phyloP scores from a whole-genome alignment of 176 grass and related monocot species.

The Hsuehochloa calcarea region DNA sequence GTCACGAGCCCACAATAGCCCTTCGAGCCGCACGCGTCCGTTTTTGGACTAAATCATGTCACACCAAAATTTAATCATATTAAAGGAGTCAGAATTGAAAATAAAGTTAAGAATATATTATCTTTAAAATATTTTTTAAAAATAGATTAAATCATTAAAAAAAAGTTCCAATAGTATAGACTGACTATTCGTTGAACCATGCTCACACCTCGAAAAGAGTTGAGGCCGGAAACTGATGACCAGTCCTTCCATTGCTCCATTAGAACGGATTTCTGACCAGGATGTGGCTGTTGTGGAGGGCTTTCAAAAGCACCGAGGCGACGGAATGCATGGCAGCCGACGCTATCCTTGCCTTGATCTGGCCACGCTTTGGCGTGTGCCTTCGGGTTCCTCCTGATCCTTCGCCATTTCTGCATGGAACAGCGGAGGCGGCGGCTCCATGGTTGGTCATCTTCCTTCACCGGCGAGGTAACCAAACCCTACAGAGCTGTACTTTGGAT shows the following conservation, averaged over 20 bases:
- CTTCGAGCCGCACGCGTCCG: no score
- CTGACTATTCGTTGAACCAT: no score
- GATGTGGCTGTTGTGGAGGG: conserved; percentile 23
- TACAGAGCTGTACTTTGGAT: not conserved
- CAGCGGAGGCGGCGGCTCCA: not conserved
- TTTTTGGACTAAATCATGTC: no score
- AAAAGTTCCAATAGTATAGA: no score
- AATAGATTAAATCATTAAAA: no score
- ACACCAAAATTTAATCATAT: no score
- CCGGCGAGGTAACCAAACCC: not conserved
- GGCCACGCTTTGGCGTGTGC: conserved; percentile 31
- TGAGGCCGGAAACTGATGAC: not conserved
- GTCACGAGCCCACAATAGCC: no score
- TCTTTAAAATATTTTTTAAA: no score
- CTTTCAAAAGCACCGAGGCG: conserved; percentile 29
- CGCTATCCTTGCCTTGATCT: conserved; percentile 47
- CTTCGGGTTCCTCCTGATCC: not conserved
- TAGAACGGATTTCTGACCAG: conserved; percentile 30
- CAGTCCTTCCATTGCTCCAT: not conserved
- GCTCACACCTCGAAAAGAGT: not conserved
- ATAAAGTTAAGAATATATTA: no score
- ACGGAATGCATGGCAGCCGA: conserved; percentile 20
- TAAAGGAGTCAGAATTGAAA: no score
- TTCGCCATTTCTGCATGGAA: not conserved
- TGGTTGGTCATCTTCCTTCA: conserved; percentile 20